Evolutionary conservation across 176 grass and related monocot species (phyloP).

Genomic region (Oryza longistaminata): DNA sequence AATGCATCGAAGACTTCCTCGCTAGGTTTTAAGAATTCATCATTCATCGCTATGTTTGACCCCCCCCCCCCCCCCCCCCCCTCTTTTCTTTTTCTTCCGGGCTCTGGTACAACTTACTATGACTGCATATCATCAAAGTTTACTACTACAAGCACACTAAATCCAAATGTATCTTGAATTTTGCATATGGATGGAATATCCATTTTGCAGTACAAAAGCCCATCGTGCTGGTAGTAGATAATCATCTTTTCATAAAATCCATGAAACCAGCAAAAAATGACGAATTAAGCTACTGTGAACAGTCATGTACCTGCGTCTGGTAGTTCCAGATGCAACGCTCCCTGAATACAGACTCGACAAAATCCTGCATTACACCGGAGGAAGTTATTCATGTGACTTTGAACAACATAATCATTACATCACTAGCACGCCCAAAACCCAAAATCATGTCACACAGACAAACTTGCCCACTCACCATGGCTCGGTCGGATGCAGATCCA

Average conservation of each 20-base stretch:
- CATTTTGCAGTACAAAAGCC: constrained; percentile 3
- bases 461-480: constrained; percentile 62
- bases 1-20: constrained; percentile 18
- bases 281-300: neutral
- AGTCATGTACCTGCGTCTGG: constrained; percentile 78
- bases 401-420: neutral
- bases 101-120: neutral
- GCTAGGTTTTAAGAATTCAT: constrained; percentile 10
- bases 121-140: neutral
- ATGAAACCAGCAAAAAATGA: constrained; percentile 15
- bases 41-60: neutral
- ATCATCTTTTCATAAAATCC: neutral
- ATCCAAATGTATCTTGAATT: neutral
- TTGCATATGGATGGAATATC: constrained; percentile 1
- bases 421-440: neutral
- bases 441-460: neutral
- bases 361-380: constrained; percentile 62
- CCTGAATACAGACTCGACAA: constrained; percentile 91
- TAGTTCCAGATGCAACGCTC: constrained; percentile 99
- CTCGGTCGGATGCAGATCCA: constrained; percentile 79
- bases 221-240: neutral
- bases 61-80: neutral
- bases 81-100: neutral
- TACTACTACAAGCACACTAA: neutral
- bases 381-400: constrained; percentile 7